phyloP scores from a whole-genome alignment of 495 filamentous ascomycete genomes.

The Chlorociboria aeruginascens region DNA sequence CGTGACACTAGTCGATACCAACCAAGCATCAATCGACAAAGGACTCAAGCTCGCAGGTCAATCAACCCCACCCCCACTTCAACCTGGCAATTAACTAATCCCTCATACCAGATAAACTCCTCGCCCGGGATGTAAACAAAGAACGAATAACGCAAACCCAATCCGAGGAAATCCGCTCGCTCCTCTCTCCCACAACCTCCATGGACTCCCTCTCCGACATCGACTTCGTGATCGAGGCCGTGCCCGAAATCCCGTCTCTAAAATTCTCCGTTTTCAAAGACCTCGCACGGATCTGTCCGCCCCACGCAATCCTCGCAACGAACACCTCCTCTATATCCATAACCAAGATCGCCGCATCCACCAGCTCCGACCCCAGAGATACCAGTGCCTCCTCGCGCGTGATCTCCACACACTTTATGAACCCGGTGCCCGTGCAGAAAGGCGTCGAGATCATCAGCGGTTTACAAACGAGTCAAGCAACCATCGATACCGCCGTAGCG shows the following conservation, averaged over 20 bases:
- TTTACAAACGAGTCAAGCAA: constrained; percentile 75
- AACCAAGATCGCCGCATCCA: constrained; percentile 84
- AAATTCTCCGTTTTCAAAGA: constrained; percentile 81
- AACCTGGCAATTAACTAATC: background rate
- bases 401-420: constrained; percentile 98
- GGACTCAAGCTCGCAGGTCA: constrained; percentile 81
- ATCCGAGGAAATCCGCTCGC: constrained; percentile 55
- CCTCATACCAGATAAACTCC: constrained; percentile 58
- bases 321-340: constrained; percentile 98
- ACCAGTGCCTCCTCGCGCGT: constrained; percentile 76
- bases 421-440: constrained; percentile 93
- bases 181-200: constrained; percentile 55
- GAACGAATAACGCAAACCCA: constrained; percentile 65
- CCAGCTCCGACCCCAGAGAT: constrained; percentile 62
- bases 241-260: constrained; percentile 80
- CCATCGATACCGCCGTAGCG: constrained; percentile 68
- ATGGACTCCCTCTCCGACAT: constrained; percentile 69
- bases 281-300: constrained; percentile 72
- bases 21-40: constrained; percentile 79
- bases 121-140: constrained; percentile 86
- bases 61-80: constrained; percentile 8
- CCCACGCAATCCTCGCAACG: constrained; percentile 85
- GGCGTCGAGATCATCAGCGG: constrained; percentile 95
- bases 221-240: constrained; percentile 98
- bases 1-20: constrained; percentile 78